Percentiles rank a stretch among this genome's conserved stretches.
Evolutionary conservation across 2,329 filamentous ascomycete genomes (phyloP).

Genomic region (Trichoderma hamatum): DNA sequence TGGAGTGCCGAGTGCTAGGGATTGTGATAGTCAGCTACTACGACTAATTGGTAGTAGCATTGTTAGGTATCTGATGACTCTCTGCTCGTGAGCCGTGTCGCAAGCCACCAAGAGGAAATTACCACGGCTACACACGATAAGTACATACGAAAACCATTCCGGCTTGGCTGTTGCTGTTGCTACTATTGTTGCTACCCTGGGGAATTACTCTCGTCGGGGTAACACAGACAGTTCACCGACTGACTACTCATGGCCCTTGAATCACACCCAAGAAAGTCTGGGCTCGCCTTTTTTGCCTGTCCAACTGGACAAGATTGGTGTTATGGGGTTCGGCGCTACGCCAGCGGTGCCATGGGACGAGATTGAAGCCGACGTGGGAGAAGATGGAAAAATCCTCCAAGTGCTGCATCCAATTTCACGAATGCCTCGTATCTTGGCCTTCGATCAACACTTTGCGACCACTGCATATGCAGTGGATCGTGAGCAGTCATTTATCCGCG

Average conservation of each 20-base stretch:
- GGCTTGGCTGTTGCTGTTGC: not conserved
- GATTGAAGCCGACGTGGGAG: not conserved
- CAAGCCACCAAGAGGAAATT: not conserved
- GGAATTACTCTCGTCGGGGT: not conserved
- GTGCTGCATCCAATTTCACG: not conserved
- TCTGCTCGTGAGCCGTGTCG: not conserved
- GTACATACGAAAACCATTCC: not conserved
- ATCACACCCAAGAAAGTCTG: constrained; percentile 17
- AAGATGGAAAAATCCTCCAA: not conserved
- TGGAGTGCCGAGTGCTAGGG: not conserved
- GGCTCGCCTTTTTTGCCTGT: not conserved
- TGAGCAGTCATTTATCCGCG: constrained; percentile 15
- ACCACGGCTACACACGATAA: not conserved
- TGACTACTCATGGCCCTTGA: not conserved
- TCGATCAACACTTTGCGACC: not conserved
- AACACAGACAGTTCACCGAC: not conserved
- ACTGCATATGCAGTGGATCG: constrained; percentile 16
- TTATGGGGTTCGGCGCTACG: constrained; percentile 6
- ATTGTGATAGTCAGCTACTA: not conserved
- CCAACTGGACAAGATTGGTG: not conserved
- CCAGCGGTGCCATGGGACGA: not conserved
- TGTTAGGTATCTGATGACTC: not conserved
- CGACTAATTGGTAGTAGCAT: not conserved
- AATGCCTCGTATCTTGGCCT: constrained; percentile 2
- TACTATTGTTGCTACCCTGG: not conserved